A percentile compares a stretch with the other conserved stretches of the same genome.
Evolutionary conservation across 257 asterid species (phyloP).

Genomic region (Rhazya stricta): DNA sequence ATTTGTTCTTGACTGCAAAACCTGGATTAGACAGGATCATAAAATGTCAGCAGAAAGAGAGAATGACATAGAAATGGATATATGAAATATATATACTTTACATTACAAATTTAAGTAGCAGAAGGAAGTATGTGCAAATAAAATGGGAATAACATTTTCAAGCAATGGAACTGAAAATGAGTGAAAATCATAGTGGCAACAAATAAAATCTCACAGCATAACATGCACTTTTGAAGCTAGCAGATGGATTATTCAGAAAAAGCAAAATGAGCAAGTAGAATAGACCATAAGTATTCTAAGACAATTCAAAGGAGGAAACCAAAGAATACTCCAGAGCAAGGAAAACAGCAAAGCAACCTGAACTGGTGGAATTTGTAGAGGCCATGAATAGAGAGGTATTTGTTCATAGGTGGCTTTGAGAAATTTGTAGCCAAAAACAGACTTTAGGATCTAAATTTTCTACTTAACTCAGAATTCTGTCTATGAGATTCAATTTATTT

Average conservation of each 20-base stretch:
- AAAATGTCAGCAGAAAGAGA: conserved; percentile 2
- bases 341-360: background rate
- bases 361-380: background rate
- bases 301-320: background rate
- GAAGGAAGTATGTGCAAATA: background rate
- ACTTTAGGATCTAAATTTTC: background rate
- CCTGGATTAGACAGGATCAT: conserved; percentile 33
- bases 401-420: background rate
- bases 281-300: background rate
- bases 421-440: background rate
- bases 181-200: background rate
- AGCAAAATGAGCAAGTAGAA: background rate
- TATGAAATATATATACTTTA: background rate
- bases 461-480: background rate
- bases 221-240: background rate
- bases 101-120: background rate
- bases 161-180: background rate
- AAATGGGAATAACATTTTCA: background rate
- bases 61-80: background rate
- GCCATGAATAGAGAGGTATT: background rate
- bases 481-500: background rate
- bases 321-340: background rate
- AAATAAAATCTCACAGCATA: background rate
- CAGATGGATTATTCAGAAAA: background rate
- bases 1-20: conserved; percentile 74